A percentile compares a stretch with the other conserved stretches of the same genome.
These are phyloP conservation scores for Eucalyptus regnans DNA, from an alignment of 345 rosid species.

Conservation along the genomic window DNA sequence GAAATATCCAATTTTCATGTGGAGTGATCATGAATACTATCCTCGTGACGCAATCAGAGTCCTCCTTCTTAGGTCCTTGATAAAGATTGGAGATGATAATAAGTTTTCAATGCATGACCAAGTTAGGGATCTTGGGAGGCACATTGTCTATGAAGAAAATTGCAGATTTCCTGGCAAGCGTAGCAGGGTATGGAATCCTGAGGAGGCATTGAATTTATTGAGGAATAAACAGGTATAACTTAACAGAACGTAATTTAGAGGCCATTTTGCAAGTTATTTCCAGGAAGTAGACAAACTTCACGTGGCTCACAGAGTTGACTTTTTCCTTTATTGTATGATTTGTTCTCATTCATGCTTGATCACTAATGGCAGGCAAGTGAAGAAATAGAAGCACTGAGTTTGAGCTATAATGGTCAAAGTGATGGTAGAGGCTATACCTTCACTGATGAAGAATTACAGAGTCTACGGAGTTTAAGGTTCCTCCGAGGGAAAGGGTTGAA, in stretches of 20 bases:
- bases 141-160: not conserved
- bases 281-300: not conserved
- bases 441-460: not conserved
- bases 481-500: not conserved
- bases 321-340: not conserved
- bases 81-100: not conserved
- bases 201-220: not conserved
- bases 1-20: not conserved
- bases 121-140: not conserved
- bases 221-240: not conserved
- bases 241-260: not conserved
- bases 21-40: not conserved
- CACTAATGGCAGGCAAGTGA: slow-evolving; percentile 1
- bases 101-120: not conserved
- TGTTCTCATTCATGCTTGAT: not conserved
- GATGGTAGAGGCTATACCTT: not conserved
- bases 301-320: not conserved
- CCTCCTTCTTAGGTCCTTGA: not conserved
- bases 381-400: slow-evolving; percentile 2
- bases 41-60: not conserved
- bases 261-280: not conserved
- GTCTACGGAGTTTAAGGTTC: not conserved
- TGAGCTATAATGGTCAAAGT: not conserved
- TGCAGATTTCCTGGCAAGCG: not conserved
- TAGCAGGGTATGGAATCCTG: not conserved